Conservation (phyloP, 1,284 basidiomycete species). For the Apiotrichum veenhuisii region DNA sequence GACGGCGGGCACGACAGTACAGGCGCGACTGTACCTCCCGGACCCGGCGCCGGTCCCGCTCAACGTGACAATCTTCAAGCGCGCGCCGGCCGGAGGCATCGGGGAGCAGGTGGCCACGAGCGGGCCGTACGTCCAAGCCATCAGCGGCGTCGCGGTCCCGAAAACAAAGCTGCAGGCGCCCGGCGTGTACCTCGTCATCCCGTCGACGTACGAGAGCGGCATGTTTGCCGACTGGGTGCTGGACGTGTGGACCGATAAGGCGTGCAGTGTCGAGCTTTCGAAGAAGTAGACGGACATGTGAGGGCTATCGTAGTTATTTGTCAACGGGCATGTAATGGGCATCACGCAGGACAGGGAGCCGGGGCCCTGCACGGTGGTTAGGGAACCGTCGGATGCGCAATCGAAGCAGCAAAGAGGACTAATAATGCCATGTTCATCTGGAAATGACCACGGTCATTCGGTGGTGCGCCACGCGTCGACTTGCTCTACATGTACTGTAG, state of each 20-base stretch:
- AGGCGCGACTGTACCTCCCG: constrained; percentile 45
- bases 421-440: too few species aligned
- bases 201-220: constrained; percentile 66
- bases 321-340: neutral
- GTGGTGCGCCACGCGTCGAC: too few species aligned
- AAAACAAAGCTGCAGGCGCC: constrained; percentile 55
- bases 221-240: constrained; percentile 60
- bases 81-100: constrained; percentile 28
- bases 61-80: constrained; percentile 48
- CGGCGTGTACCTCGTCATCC: constrained; percentile 67
- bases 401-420: too few species aligned
- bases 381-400: too few species aligned
- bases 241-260: constrained; percentile 53
- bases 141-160: constrained; percentile 65
- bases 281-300: neutral
- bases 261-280: constrained; percentile 40
- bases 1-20: constrained; percentile 56
- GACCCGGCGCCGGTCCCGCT: constrained; percentile 35
- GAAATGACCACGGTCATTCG: too few species aligned
- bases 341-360: too few species aligned
- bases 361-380: too few species aligned
- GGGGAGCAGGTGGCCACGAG: constrained; percentile 61
- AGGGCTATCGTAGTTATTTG: neutral
- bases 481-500: too few species aligned
- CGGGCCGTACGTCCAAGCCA: constrained; percentile 69